Conservation (phyloP, 805 yeast species). For the Myxozyma monticola region DNA sequence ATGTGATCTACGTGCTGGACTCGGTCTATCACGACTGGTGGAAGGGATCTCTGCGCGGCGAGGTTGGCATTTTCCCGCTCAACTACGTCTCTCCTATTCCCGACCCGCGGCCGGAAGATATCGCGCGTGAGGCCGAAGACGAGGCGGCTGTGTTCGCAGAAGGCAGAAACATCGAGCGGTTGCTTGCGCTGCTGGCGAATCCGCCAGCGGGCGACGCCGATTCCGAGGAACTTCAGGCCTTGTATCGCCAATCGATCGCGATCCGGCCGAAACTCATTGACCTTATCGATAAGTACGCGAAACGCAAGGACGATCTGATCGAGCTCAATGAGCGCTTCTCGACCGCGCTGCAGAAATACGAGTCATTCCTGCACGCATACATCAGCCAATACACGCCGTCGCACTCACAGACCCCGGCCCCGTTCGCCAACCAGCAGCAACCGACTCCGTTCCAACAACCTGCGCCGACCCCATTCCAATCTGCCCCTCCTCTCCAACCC, state of each 20-base stretch:
- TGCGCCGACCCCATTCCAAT: not conserved
- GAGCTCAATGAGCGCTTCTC: slow-evolving; percentile 69
- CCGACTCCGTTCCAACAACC: not conserved
- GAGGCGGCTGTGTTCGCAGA: slow-evolving; percentile 58
- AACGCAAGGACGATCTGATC: slow-evolving; percentile 73
- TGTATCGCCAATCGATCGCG: slow-evolving; percentile 71
- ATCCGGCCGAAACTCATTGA: slow-evolving; percentile 73
- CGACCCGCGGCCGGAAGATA: slow-evolving; percentile 62
- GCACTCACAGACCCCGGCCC: not conserved
- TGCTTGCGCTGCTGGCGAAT: slow-evolving; percentile 56
- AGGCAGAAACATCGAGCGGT: slow-evolving; percentile 63
- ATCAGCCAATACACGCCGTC: slow-evolving; percentile 26
- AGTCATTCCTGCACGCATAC: slow-evolving; percentile 61
- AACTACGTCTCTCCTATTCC: slow-evolving; percentile 83
- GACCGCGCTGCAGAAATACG: slow-evolving; percentile 67
- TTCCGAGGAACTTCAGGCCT: slow-evolving; percentile 66
- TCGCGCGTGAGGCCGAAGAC: slow-evolving; percentile 49
- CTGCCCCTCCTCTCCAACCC: no score
- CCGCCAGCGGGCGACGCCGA: slow-evolving; percentile 43
- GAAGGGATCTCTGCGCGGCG: slow-evolving; percentile 81
- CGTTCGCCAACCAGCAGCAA: not conserved
- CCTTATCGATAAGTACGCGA: slow-evolving; percentile 73
- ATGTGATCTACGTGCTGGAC: slow-evolving; percentile 81
- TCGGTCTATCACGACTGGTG: slow-evolving; percentile 94
- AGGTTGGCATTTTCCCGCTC: slow-evolving; percentile 84